Base-by-base conservation (phyloP, 495 filamentous ascomycete species). In the Penicillium malachiteum region DNA sequence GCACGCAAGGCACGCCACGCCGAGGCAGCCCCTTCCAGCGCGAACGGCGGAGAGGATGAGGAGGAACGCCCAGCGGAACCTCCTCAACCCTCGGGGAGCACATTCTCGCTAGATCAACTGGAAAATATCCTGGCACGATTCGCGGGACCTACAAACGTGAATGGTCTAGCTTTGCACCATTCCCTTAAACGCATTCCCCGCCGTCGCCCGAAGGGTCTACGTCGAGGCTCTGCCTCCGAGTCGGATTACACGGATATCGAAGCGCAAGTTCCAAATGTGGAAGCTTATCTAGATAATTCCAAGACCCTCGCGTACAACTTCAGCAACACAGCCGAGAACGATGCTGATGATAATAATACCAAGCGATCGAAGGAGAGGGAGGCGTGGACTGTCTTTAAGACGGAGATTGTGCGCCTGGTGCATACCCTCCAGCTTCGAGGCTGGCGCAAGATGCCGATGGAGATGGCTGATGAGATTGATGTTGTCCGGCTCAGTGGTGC, bases 401-500 rank as follows among this genome's bases (percentile, higher is more conserved):
- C 79, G 45, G 93, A 97, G 70, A 94, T 97, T 52, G 76, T 97
- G 56, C 88, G 89, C 40, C 72, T 97, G 45, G 79, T 90, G 2
- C 95, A 97, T 73, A 99, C 94, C 0, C 76, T 99, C 49, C 82
- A 83, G 48, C 80, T 97, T 37, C 92, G 91, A 70, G 87, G 92
- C 5, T 99, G 94, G 94, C 86, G 92, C 45, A 84, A 83, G 53
- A 82, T 99, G 2, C 78, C 90, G 6, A 75, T 96, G 61, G 90
- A 96, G 7, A 63, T 69, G 40, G 83, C 84, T 54, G 73, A 65
- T 38, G 85, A 90, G 21, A 88, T 99, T 43, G 84, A 83, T 13
- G 88, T 97, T 26, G 81, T 88, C 68, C 84, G 92, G 13, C 84
- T 99, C 11, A 96, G 92, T 65, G 94, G 94, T 49, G 94, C 94